Conservation (phyloP, 2,329 filamentous ascomycete genomes). For the Aspergillus caelatus region DNA sequence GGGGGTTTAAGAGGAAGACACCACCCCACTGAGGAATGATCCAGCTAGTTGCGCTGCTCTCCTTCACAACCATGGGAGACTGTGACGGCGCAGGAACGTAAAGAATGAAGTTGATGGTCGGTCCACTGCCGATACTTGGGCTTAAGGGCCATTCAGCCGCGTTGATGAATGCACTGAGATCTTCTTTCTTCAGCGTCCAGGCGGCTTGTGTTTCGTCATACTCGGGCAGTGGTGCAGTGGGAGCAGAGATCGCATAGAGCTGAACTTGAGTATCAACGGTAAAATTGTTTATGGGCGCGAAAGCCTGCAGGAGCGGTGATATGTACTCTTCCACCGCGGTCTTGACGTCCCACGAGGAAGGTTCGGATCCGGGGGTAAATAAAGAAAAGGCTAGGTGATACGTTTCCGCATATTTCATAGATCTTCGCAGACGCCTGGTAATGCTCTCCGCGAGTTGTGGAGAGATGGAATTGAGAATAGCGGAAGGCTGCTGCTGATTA, state of each 20-base stretch:
- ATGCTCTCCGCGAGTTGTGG: constrained; percentile 60
- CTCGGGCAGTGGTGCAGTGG: constrained; percentile 61
- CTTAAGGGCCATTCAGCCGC: constrained; percentile 96
- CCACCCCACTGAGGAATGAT: constrained; percentile 95
- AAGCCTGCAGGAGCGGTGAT: constrained; percentile 74
- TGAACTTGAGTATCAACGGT: constrained; percentile 96
- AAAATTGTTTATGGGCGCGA: constrained; percentile 87
- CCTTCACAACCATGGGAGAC: constrained; percentile 62
- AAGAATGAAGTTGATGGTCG: constrained; percentile 93
- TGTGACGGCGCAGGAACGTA: constrained; percentile 76
- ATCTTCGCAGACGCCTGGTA: constrained; percentile 72
- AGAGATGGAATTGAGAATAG: constrained; percentile 42
- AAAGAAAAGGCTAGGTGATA: constrained; percentile 97
- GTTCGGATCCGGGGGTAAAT: constrained; percentile 76
- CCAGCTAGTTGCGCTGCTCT: constrained; percentile 73
- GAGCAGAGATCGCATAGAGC: constrained; percentile 75
- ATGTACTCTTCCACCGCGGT: constrained; percentile 79
- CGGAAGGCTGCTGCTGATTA: constrained; percentile 32
- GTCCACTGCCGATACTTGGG: constrained; percentile 88
- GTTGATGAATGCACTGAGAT: constrained; percentile 93
- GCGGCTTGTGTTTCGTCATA: constrained; percentile 59
- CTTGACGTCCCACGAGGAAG: constrained; percentile 91
- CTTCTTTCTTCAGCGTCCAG: constrained; percentile 76
- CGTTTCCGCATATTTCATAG: constrained; percentile 87
- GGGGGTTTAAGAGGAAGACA: constrained; percentile 67